These are phyloP conservation scores for Pholiota microspora DNA, from an alignment of 768 basidiomycete species.

Conservation along the genomic window DNA sequence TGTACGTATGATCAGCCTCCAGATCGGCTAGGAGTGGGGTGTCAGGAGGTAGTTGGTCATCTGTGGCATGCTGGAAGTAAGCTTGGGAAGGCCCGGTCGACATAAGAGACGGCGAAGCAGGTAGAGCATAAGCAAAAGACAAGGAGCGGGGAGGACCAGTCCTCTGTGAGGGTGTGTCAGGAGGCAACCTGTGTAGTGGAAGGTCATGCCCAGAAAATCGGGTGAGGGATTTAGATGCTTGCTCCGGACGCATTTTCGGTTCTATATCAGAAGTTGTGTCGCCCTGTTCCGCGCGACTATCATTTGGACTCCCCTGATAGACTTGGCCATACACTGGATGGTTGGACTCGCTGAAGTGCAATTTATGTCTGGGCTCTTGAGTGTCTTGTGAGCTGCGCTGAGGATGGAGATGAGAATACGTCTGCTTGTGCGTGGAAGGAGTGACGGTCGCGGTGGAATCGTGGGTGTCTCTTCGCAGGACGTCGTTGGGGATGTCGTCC, in stretches of 20 bases:
- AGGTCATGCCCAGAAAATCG: slow-evolving; percentile 17
- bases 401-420: background rate
- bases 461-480: slow-evolving; percentile 9
- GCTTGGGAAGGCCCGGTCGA: slow-evolving; percentile 9
- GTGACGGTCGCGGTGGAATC: slow-evolving; percentile 17
- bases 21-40: slow-evolving; percentile 28
- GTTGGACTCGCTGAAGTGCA: slow-evolving; percentile 1
- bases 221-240: slow-evolving; percentile 16
- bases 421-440: slow-evolving; percentile 1
- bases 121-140: slow-evolving; percentile 59
- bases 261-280: slow-evolving; percentile 8
- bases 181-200: slow-evolving; percentile 25
- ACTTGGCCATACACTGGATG: slow-evolving; percentile 1
- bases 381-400: slow-evolving; percentile 2
- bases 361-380: background rate
- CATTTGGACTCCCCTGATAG: background rate
- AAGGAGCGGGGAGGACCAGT: slow-evolving; percentile 76
- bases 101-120: slow-evolving; percentile 35
- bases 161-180: slow-evolving; percentile 56
- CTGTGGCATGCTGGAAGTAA: slow-evolving; percentile 6
- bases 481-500: slow-evolving; percentile 21
- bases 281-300: background rate
- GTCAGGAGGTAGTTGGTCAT: slow-evolving; percentile 26
- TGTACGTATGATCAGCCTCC: slow-evolving; percentile 16
- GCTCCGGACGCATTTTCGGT: slow-evolving; percentile 10